phyloP scores from a whole-genome alignment of 345 rosid species.

The Aquilaria malaccensis region DNA sequence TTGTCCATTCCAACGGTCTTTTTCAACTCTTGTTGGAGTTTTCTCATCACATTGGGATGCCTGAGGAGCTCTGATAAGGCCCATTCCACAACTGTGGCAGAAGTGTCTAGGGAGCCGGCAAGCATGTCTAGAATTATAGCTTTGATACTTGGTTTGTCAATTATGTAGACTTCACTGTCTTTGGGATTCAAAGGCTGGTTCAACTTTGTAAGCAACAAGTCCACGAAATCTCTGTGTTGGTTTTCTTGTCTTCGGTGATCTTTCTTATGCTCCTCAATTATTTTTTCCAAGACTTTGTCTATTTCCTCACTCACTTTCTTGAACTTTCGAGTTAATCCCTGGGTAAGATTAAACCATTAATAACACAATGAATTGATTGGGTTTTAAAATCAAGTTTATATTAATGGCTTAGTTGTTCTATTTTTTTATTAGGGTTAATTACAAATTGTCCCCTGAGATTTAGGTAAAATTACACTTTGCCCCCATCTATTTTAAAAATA shows the following conservation, averaged over 20 bases:
- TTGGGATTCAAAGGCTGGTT: not conserved
- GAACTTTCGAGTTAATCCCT: slow-evolving; percentile 12
- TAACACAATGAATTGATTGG: no score
- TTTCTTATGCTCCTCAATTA: slow-evolving; percentile 2
- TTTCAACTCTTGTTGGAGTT: slow-evolving; percentile 22
- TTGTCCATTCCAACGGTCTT: slow-evolving; percentile 17
- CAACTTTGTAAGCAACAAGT: slow-evolving; percentile 16
- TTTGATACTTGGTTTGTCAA: slow-evolving; percentile 19
- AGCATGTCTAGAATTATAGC: slow-evolving; percentile 24
- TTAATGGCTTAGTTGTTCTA: no score
- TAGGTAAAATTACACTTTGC: no score
- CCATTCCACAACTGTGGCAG: slow-evolving; percentile 20
- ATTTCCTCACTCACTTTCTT: slow-evolving; percentile 3
- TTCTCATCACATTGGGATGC: slow-evolving; percentile 12
- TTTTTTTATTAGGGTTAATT: no score
- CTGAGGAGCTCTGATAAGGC: slow-evolving; percentile 20
- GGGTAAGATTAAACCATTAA: not conserved
- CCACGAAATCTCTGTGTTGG: slow-evolving; percentile 14
- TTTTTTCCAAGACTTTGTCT: slow-evolving; percentile 15
- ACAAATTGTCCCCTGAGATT: no score
- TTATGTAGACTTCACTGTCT: not conserved
- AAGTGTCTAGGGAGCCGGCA: slow-evolving; percentile 15
- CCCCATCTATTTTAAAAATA: no score
- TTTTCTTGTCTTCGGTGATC: no score
- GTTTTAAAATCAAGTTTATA: no score